Percentiles rank a stretch among this genome's conserved stretches.
These are phyloP conservation scores for Clarireedia paspali DNA, from an alignment of 2,329 filamentous ascomycete genomes.

Conservation along the genomic window DNA sequence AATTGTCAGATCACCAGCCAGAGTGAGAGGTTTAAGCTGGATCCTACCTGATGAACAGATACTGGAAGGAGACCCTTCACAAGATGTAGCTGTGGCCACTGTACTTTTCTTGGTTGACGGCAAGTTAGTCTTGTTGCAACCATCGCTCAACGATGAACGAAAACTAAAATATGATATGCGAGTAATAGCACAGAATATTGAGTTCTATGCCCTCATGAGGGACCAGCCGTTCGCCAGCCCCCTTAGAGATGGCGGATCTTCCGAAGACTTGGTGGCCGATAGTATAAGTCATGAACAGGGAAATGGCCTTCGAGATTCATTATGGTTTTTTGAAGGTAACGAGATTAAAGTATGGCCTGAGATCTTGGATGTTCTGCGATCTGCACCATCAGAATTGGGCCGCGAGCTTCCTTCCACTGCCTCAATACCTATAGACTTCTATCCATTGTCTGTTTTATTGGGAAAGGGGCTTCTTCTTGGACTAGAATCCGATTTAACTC, in stretches of 20 bases:
- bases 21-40: constrained; percentile 92
- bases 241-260: constrained; percentile 10
- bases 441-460: constrained; percentile 81
- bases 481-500: constrained; percentile 87
- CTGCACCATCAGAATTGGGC: constrained; percentile 55
- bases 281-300: constrained; percentile 18
- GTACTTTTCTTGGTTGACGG: constrained; percentile 96
- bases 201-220: constrained; percentile 88
- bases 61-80: constrained; percentile 83
- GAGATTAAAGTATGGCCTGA: constrained; percentile 86
- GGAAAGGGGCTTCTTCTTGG: constrained; percentile 86
- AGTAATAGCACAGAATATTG: constrained; percentile 89
- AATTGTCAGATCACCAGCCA: constrained; percentile 85
- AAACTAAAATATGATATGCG: constrained; percentile 98
- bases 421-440: constrained; percentile 84
- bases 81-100: constrained; percentile 88
- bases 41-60: constrained; percentile 87
- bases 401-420: constrained; percentile 69
- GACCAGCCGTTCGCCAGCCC: constrained; percentile 53
- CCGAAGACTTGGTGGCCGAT: constrained; percentile 11
- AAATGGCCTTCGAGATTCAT: constrained; percentile 61
- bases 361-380: constrained; percentile 72
- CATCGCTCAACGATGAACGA: constrained; percentile 72
- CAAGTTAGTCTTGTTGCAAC: constrained; percentile 86
- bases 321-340: constrained; percentile 90